Evolutionary conservation across 2,329 filamentous ascomycete genomes (phyloP), one percentile per base, ranked within the genome.

Genomic region (Cercospora canescens): DNA sequence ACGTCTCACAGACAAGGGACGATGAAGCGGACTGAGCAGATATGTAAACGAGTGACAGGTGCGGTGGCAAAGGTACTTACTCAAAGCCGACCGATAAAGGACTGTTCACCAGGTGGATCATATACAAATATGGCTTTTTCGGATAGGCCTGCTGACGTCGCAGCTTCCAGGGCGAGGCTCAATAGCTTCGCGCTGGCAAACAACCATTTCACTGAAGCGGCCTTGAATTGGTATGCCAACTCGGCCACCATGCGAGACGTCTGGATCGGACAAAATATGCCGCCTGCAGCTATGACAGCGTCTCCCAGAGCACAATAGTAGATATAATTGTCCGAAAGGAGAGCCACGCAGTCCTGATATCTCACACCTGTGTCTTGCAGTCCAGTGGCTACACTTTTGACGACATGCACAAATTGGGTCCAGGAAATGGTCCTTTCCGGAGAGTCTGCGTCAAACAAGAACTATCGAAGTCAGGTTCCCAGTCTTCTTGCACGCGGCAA

Each of bases 51-150:
- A n/a, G n/a, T n/a, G n/a, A n/a, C n/a, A n/a, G n/a, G n/a, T 37
- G 12, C 37, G 37, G 9, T 41, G 37, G 37, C n/a, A 18, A 41
- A 18, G 7, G 37, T 41, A 41, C 37, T 41, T 41, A 41, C 37
- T 41, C 12, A 18, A 45, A n/a, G 39, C 18, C 8, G 16, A 18
- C 39, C 39, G n/a, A 8, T 18, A 9, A 18, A 45, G 7, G 12
- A 8, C 39, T 45, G n/a, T 11, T 1, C 16, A 3, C 57, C 57
- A 45, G 41, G 59, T 12, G 59, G 59, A 28, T 78, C 76, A 60
- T 85, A 81, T 0, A 83, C 68, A 70, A 82, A 78, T 5, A 85
- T 71, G 26, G 78, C 79, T 1, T 75, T 67, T 0, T 69, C 63
- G 0, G 79, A 70, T 6, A 86, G 76, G 0, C 76, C 74, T 3